Conservation (phyloP, 1,139 yeast species). For the Keqinozyma sinolaborantium region DNA sequence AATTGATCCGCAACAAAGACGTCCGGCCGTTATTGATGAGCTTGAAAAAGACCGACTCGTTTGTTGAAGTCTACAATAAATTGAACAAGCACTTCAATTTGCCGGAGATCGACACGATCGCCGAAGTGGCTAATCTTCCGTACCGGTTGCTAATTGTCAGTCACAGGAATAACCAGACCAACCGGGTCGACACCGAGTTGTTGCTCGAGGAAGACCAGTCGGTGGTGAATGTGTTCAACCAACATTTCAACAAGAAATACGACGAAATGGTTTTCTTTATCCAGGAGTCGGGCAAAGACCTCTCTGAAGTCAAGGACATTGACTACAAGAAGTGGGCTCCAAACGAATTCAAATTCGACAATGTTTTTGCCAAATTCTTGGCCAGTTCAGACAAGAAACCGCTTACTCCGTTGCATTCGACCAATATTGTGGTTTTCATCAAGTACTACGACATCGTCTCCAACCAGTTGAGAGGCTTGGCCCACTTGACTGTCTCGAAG, state of each 20-base stretch:
- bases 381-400: constrained; percentile 1
- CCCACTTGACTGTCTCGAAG: constrained; percentile 57
- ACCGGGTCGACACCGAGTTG: constrained; percentile 58
- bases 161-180: constrained; percentile 71
- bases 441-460: constrained; percentile 63
- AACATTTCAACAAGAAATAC: constrained; percentile 34
- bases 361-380: constrained; percentile 13
- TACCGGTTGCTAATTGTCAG: constrained; percentile 65
- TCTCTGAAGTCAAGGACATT: constrained; percentile 16
- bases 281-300: constrained; percentile 38
- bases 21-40: constrained; percentile 52
- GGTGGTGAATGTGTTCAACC: constrained; percentile 33
- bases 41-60: constrained; percentile 56
- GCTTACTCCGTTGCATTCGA: constrained; percentile 11
- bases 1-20: constrained; percentile 33
- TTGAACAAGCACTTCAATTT: constrained; percentile 43
- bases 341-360: constrained; percentile 21
- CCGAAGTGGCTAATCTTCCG: constrained; percentile 24
- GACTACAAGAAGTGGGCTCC: constrained; percentile 13
- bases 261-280: constrained; percentile 49
- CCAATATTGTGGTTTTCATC: constrained; percentile 53
- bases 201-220: constrained; percentile 24
- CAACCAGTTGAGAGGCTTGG: constrained; percentile 58
- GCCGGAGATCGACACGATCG: constrained; percentile 15
- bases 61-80: constrained; percentile 46